A percentile compares a stretch with the other conserved stretches of the same genome.
phyloP scores from a whole-genome alignment of 2,329 filamentous ascomycete species.

The Aspergillus terreus region DNA sequence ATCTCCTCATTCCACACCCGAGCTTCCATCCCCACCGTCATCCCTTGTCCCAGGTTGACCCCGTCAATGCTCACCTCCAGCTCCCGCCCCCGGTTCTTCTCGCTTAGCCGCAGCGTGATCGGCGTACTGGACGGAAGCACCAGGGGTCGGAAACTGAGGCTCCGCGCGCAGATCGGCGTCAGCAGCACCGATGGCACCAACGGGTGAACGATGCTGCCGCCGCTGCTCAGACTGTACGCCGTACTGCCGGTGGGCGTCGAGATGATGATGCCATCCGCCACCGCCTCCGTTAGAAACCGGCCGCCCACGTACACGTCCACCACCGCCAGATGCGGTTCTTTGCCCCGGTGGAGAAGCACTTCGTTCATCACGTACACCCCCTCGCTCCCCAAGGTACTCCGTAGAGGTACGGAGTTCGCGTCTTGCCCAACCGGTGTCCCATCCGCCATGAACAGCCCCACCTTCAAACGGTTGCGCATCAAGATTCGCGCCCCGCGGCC shows the following conservation, averaged over 20 bases:
- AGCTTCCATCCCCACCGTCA: slow-evolving; percentile 76
- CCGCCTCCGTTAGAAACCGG: slow-evolving; percentile 85
- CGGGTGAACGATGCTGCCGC: slow-evolving; percentile 91
- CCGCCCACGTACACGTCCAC: slow-evolving; percentile 89
- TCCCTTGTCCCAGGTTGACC: slow-evolving; percentile 60
- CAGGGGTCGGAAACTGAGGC: slow-evolving; percentile 84
- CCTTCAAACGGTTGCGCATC: slow-evolving; percentile 79
- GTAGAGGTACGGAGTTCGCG: slow-evolving; percentile 32
- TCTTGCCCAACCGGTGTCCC: slow-evolving; percentile 53
- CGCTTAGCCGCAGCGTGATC: slow-evolving; percentile 75
- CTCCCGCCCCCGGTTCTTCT: slow-evolving; percentile 72
- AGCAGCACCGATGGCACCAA: slow-evolving; percentile 83
- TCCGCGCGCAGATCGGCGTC: slow-evolving; percentile 90
- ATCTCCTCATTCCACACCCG: slow-evolving; percentile 85
- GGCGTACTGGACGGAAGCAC: slow-evolving; percentile 84
- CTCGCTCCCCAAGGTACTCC: slow-evolving; percentile 29
- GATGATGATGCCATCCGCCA: slow-evolving; percentile 91
- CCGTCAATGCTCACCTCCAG: slow-evolving; percentile 79
- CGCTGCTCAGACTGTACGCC: slow-evolving; percentile 89
- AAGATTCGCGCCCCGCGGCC: slow-evolving; percentile 74
- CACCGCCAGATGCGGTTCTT: slow-evolving; percentile 83
- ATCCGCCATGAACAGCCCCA: slow-evolving; percentile 72
- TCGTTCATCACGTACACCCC: slow-evolving; percentile 82
- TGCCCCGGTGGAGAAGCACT: slow-evolving; percentile 86
- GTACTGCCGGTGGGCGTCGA: slow-evolving; percentile 93